These are phyloP conservation scores for Hirschfeldia incana DNA, from an alignment of 345 rosid genomes.

Conservation along the genomic window DNA sequence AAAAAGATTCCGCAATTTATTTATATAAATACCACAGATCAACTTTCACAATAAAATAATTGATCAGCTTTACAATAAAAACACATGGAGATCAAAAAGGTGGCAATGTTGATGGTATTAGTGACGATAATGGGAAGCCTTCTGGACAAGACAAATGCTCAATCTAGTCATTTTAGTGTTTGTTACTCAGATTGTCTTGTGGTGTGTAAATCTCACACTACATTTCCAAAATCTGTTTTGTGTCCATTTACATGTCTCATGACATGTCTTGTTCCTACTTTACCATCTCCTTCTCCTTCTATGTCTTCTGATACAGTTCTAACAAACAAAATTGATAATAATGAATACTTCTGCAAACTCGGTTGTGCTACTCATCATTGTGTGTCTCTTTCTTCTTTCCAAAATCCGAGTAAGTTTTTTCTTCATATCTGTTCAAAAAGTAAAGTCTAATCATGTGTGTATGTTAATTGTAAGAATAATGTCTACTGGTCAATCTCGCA, in stretches of 20 bases:
- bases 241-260: constrained; percentile 32
- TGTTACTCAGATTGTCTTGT: constrained; percentile 23
- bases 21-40: background rate
- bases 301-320: background rate
- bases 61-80: background rate
- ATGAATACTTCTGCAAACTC: constrained; percentile 13
- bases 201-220: constrained; percentile 15
- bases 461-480: background rate
- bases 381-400: background rate
- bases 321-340: background rate
- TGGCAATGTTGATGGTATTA: background rate
- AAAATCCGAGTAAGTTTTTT: constrained; percentile 1
- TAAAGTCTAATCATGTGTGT: background rate
- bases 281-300: constrained; percentile 8
- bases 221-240: constrained; percentile 4
- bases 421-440: background rate
- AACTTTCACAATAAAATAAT: background rate
- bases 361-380: constrained; percentile 22
- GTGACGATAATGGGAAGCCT: constrained; percentile 12
- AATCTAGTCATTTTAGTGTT: constrained; percentile 5
- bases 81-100: constrained; percentile 16
- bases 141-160: constrained; percentile 5
- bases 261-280: constrained; percentile 22
- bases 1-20: background rate
- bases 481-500: background rate